Conservation (phyloP, 331 rosid species). For the Dryas integrifolia region DNA sequence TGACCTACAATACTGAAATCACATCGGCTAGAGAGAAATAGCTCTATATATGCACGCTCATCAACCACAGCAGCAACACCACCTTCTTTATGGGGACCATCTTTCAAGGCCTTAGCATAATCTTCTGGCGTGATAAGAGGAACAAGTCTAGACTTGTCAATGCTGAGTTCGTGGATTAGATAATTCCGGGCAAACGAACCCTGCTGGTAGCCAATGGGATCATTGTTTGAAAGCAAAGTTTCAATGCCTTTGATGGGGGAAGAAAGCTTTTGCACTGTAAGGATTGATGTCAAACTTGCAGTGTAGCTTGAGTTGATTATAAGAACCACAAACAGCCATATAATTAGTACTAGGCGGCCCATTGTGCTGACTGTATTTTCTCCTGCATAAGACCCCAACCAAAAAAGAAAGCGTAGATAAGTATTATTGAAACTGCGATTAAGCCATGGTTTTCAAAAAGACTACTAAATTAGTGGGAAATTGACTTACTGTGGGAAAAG, state of each 20-base stretch:
- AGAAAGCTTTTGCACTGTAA: conserved; percentile 70
- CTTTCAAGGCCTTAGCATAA: conserved; percentile 47
- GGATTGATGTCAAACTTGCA: conserved; percentile 87
- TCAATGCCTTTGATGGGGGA: conserved; percentile 74
- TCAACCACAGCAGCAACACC: conserved; percentile 73
- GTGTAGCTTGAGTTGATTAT: conserved; percentile 84
- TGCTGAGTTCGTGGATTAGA: conserved; percentile 46
- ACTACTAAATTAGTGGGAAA: neutral
- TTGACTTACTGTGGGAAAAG: conserved; percentile 68
- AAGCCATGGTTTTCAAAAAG: conserved; percentile 8
- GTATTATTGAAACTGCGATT: conserved; percentile 17
- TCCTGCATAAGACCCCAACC: conserved; percentile 37
- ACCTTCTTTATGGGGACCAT: conserved; percentile 62
- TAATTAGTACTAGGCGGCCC: conserved; percentile 65
- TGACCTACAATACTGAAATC: conserved; percentile 63
- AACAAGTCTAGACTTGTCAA: conserved; percentile 56
- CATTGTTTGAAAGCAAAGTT: conserved; percentile 41
- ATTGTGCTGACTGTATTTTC: conserved; percentile 79
- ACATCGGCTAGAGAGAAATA: conserved; percentile 71
- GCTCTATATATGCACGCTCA: conserved; percentile 64
- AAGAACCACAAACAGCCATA: conserved; percentile 84
- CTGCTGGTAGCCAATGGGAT: conserved; percentile 60
- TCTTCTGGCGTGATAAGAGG: conserved; percentile 55
- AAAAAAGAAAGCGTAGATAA: conserved; percentile 12
- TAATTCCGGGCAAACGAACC: conserved; percentile 56